phyloP scores from a whole-genome alignment of 495 filamentous ascomycete species.

The Collariella sp. region DNA sequence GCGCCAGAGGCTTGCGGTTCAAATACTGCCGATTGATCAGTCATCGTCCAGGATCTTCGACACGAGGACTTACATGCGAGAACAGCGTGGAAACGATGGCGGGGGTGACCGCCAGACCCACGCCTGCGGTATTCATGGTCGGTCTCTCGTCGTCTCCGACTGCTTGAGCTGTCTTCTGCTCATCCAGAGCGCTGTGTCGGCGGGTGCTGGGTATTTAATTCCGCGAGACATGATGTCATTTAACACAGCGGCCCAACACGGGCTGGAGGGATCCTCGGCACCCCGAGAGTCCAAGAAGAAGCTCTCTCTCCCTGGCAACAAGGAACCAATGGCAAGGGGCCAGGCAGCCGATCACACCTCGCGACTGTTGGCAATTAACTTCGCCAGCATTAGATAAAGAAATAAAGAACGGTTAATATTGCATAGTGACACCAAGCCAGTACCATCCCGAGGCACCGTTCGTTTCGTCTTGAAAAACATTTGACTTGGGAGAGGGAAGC shows the following conservation, averaged over 20 bases:
- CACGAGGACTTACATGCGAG: conserved; percentile 52
- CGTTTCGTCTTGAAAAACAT: too few species aligned
- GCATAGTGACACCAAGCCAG: too few species aligned
- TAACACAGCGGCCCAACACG: conserved; percentile 5
- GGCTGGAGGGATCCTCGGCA: background rate
- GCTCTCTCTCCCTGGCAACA: background rate
- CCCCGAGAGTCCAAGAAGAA: background rate
- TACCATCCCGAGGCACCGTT: too few species aligned
- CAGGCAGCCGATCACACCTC: background rate
- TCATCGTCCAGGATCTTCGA: background rate
- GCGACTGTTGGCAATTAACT: too few species aligned
- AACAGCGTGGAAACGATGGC: conserved; percentile 70
- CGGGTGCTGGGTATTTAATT: conserved; percentile 7
- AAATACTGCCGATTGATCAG: conserved; percentile 52
- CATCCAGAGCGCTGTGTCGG: background rate
- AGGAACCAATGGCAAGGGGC: background rate
- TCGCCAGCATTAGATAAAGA: too few species aligned
- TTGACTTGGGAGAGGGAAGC: too few species aligned
- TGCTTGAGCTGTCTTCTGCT: background rate
- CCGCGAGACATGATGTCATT: conserved; percentile 20
- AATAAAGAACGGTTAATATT: too few species aligned
- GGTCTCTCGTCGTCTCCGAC: background rate
- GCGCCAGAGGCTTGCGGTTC: conserved; percentile 61
- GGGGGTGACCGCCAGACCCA: conserved; percentile 67
- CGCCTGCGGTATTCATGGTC: conserved; percentile 62